Conservation (phyloP, 169 alveolate species). For the Cryptosporidium viatorum region DNA sequence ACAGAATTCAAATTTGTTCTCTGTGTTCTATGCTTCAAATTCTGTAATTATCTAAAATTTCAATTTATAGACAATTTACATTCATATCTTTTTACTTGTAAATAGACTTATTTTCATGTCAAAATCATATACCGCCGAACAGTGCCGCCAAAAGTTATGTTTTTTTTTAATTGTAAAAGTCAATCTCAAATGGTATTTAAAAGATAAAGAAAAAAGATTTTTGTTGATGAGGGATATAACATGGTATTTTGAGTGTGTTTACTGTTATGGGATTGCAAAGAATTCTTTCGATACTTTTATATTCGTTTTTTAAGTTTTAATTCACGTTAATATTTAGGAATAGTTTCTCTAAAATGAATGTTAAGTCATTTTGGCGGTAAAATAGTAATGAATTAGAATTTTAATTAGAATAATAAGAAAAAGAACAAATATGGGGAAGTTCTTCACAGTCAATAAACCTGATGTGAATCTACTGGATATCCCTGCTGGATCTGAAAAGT, state of each 20-base stretch:
- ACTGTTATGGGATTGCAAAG: not conserved
- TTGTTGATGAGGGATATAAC: not conserved
- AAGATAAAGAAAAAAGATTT: not conserved
- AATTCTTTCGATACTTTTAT: not conserved
- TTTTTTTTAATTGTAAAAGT: not conserved
- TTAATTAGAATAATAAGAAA: not conserved
- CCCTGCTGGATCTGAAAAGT: slow-evolving; percentile 70
- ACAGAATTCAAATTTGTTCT: not conserved
- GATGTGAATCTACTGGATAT: slow-evolving; percentile 61
- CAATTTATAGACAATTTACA: slow-evolving; percentile 15
- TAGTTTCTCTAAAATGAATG: not conserved
- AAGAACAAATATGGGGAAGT: slow-evolving; percentile 28
- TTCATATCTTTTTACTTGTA: slow-evolving; percentile 31
- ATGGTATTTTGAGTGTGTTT: not conserved
- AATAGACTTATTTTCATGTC: slow-evolving; percentile 46
- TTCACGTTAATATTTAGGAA: not conserved
- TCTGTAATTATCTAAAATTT: not conserved
- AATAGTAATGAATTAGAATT: not conserved
- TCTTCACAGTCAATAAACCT: slow-evolving; percentile 68
- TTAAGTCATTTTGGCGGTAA: not conserved
- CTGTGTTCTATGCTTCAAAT: not conserved
- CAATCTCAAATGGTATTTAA: not conserved
- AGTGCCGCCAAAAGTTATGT: slow-evolving; percentile 6
- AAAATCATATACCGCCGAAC: slow-evolving; percentile 33
- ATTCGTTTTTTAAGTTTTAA: not conserved